A percentile compares a stretch with the other conserved stretches of the same genome.
Evolutionary conservation across 257 asterid species (phyloP).

Genomic region (Craterostigma plantagineum): DNA sequence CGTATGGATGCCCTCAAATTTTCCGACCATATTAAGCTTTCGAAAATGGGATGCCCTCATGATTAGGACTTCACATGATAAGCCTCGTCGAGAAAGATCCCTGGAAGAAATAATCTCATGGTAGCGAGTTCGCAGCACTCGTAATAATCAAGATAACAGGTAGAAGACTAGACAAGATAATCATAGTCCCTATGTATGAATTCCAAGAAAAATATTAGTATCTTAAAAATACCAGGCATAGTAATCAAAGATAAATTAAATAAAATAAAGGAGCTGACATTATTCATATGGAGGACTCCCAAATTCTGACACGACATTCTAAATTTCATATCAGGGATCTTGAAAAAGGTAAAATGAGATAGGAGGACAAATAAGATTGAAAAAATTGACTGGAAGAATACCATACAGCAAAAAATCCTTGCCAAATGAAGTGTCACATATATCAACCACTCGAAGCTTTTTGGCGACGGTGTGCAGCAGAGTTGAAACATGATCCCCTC

Average conservation of each 20-base stretch:
- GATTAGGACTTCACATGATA: conserved; percentile 53
- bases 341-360: too few relatives aligned
- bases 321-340: too few relatives aligned
- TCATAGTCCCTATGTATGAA: background rate
- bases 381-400: conserved; percentile 6
- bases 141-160: conserved; percentile 3
- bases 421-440: conserved; percentile 61
- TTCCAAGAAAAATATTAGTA: background rate
- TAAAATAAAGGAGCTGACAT: background rate
- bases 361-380: background rate
- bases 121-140: conserved; percentile 8
- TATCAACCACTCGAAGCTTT: conserved; percentile 78
- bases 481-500: conserved; percentile 36
- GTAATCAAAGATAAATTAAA: background rate
- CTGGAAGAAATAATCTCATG: conserved; percentile 22
- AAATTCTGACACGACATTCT: too few relatives aligned
- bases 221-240: conserved; percentile 1
- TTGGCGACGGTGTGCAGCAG: conserved; percentile 47
- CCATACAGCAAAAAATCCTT: conserved; percentile 72
- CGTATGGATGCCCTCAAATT: conserved; percentile 35
- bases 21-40: conserved; percentile 66
- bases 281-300: too few relatives aligned
- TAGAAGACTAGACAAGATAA: background rate
- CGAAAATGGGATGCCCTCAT: conserved; percentile 71
- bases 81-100: conserved; percentile 72